phyloP scores from a whole-genome alignment of 1,284 basidiomycete genomes.

The Earliella scabrosa region DNA sequence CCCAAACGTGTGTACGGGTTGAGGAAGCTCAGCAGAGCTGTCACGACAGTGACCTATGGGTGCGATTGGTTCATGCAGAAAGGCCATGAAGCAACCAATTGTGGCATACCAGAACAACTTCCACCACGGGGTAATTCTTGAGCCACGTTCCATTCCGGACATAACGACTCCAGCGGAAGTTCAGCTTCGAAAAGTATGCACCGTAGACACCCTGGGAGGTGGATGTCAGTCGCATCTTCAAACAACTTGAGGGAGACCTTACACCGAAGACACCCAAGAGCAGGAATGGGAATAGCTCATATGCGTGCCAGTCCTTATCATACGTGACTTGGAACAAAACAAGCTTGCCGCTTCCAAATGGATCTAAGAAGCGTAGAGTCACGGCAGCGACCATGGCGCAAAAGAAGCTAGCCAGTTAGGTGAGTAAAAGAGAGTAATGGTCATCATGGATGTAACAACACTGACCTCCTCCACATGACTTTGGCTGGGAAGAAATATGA shows the following conservation, averaged over 20 bases:
- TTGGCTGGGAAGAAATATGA: conserved; percentile 96
- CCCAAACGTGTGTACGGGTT: conserved; percentile 94
- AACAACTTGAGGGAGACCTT: too few species aligned
- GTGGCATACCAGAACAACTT: conserved; percentile 84
- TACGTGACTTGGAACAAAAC: conserved; percentile 92
- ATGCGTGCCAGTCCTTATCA: conserved; percentile 90
- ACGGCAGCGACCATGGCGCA: conserved; percentile 94
- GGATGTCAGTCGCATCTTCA: background rate
- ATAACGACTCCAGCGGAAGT: conserved; percentile 86
- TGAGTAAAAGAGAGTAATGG: too few species aligned
- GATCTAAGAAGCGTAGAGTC: conserved; percentile 88
- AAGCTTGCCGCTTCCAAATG: conserved; percentile 86
- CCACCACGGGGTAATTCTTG: conserved; percentile 78
- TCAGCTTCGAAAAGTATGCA: conserved; percentile 91
- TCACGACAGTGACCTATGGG: conserved; percentile 74
- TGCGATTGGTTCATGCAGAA: conserved; percentile 1
- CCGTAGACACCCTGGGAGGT: conserved; percentile 83
- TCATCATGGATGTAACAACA: background rate
- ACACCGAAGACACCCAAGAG: conserved; percentile 88
- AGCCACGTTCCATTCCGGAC: conserved; percentile 86
- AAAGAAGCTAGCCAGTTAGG: conserved; percentile 78
- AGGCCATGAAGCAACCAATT: background rate
- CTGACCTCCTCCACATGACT: conserved; percentile 91
- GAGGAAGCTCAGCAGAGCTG: conserved; percentile 80
- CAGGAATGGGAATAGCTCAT: conserved; percentile 84